phyloP scores from a whole-genome alignment of 371 early-diverging fungal species.

The Haplosporangium sp. region DNA sequence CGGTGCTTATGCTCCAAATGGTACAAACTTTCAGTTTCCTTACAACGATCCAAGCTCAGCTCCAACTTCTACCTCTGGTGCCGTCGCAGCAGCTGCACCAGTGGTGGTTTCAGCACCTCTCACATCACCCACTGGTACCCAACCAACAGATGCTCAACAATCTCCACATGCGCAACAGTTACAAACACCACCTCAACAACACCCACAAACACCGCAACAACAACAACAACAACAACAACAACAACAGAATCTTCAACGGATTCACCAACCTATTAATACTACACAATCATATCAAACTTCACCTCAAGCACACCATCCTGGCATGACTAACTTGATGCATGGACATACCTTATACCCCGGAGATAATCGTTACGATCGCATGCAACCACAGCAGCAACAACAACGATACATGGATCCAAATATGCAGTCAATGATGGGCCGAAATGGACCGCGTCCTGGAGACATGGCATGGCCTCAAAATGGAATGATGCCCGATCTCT shows the following conservation, averaged over 20 bases:
- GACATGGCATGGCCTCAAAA: conserved; percentile 30
- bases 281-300: conserved; percentile 34
- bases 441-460: conserved; percentile 30
- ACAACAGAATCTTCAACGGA: conserved; percentile 33
- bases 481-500: conserved; percentile 36
- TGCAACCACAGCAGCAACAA: conserved; percentile 25
- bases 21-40: conserved; percentile 35
- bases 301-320: conserved; percentile 39
- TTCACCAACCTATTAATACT: conserved; percentile 22
- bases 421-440: conserved; percentile 35
- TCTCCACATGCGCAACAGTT: conserved; percentile 43
- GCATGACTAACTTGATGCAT: conserved; percentile 38
- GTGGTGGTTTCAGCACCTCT: conserved; percentile 17
- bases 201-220: conserved; percentile 46
- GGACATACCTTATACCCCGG: conserved; percentile 42
- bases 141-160: conserved; percentile 32
- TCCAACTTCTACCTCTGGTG: conserved; percentile 17
- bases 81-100: conserved; percentile 1
- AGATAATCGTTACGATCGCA: conserved; percentile 35
- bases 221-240: conserved; percentile 29
- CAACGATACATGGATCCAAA: conserved; percentile 47
- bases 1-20: conserved; percentile 14
- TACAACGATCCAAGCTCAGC: conserved; percentile 40
- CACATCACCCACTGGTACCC: conserved; percentile 28
- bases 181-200: conserved; percentile 39